phyloP scores from a whole-genome alignment of 2,329 filamentous ascomycete genomes.

The Epichloe bromicola region DNA sequence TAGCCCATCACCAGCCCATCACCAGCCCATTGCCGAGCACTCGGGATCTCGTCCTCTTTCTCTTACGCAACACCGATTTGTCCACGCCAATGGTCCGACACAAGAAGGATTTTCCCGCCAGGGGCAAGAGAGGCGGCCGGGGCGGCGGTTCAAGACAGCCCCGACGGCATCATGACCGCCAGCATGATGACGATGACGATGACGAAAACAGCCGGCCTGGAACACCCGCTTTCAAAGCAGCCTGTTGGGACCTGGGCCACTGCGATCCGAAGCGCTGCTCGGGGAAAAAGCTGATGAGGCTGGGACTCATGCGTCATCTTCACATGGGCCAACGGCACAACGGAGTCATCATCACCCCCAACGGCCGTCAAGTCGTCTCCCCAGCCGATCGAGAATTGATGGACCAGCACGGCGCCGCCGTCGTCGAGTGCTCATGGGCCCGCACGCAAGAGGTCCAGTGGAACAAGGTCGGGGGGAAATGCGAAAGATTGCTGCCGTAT shows the following conservation, averaged over 20 bases:
- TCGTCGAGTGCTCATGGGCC: constrained; percentile 97
- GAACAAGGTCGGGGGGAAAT: constrained; percentile 81
- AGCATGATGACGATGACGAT: constrained; percentile 26
- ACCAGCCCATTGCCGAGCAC: too few relatives aligned
- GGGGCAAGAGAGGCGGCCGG: constrained; percentile 57
- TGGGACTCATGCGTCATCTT: constrained; percentile 87
- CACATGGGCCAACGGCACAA: constrained; percentile 83
- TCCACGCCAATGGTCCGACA: constrained; percentile 94
- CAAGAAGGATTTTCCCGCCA: constrained; percentile 72
- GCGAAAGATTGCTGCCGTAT: constrained; percentile 82
- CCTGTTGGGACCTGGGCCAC: constrained; percentile 95
- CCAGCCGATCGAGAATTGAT: constrained; percentile 71
- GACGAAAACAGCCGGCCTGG: constrained; percentile 12
- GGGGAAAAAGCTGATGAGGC: constrained; percentile 83
- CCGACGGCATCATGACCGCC: constrained; percentile 35
- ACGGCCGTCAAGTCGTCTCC: constrained; percentile 74
- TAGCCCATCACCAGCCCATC: too few relatives aligned
- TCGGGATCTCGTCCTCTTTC: too few relatives aligned
- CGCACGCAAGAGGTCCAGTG: constrained; percentile 85
- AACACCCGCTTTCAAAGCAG: constrained; percentile 65
- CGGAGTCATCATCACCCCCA: constrained; percentile 89
- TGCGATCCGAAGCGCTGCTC: constrained; percentile 96
- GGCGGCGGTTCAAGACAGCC: constrained; percentile 22
- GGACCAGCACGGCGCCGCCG: constrained; percentile 81
- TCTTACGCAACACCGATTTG: too few relatives aligned